Conservation (phyloP, 1,139 yeast genomes). For the Yamadazyma triangularis region DNA sequence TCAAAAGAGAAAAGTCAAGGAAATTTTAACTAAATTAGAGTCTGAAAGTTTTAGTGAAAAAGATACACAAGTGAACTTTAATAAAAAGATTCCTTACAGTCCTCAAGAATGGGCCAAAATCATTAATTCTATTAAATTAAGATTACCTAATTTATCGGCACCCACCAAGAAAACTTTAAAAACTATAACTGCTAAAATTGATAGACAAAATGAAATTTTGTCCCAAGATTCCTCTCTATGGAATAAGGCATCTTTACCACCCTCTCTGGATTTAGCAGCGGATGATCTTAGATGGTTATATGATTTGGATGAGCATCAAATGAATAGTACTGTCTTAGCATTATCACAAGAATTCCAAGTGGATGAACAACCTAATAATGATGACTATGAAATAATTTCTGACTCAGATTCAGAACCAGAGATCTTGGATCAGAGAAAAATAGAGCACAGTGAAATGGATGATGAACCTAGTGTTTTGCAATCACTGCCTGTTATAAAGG, state of each 20-base stretch:
- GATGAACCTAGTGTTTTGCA: not conserved
- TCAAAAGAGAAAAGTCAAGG: conserved; percentile 30
- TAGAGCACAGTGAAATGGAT: not conserved
- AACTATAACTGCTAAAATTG: conserved; percentile 17
- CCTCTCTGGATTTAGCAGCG: conserved; percentile 22
- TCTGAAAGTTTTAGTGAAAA: not conserved
- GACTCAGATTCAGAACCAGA: conserved; percentile 31
- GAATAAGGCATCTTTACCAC: conserved; percentile 33
- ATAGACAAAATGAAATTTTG: conserved; percentile 8
- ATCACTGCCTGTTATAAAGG: not conserved
- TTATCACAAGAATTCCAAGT: conserved; percentile 1
- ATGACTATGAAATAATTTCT: conserved; percentile 15
- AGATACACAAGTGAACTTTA: not conserved
- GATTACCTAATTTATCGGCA: conserved; percentile 28
- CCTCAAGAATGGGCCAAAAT: conserved; percentile 35
- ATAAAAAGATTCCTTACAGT: conserved; percentile 15
- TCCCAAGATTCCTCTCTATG: conserved; percentile 19
- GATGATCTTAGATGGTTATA: conserved; percentile 36
- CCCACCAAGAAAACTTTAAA: conserved; percentile 23
- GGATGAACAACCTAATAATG: no score
- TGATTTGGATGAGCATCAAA: conserved; percentile 32
- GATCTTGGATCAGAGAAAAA: no score
- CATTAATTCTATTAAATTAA: conserved; percentile 24
- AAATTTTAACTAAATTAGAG: conserved; percentile 19
- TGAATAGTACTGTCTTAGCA: conserved; percentile 7